phyloP scores from a whole-genome alignment of 2,329 filamentous ascomycete species.

The Alternaria angustiovoidea region DNA sequence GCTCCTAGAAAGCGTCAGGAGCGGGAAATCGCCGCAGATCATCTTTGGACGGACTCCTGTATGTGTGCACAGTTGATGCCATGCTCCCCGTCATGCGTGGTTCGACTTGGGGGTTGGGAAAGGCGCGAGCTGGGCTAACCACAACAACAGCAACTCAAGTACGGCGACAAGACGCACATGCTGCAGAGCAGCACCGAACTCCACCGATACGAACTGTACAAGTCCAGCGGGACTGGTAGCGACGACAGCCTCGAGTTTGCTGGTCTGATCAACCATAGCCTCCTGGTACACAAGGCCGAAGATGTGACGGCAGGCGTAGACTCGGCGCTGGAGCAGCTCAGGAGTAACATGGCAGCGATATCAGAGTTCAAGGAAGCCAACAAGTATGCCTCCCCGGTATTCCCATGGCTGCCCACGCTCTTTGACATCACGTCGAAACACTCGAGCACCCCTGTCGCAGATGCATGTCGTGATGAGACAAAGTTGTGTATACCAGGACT shows the following conservation, averaged over 20 bases:
- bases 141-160: slow-evolving; percentile 60
- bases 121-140: slow-evolving; percentile 41
- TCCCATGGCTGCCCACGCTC: slow-evolving; percentile 30
- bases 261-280: slow-evolving; percentile 65
- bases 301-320: slow-evolving; percentile 65
- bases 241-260: slow-evolving; percentile 59
- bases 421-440: slow-evolving; percentile 27
- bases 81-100: slow-evolving; percentile 12
- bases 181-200: slow-evolving; percentile 63
- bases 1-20: slow-evolving; percentile 49
- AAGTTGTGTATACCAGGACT: slow-evolving; percentile 33
- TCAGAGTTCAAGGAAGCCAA: slow-evolving; percentile 69
- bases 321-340: slow-evolving; percentile 66
- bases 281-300: slow-evolving; percentile 63
- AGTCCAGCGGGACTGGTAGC: slow-evolving; percentile 48
- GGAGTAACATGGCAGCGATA: slow-evolving; percentile 66
- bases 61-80: slow-evolving; percentile 36
- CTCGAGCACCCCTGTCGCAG: slow-evolving; percentile 20
- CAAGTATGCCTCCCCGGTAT: slow-evolving; percentile 54
- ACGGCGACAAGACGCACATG: slow-evolving; percentile 64
- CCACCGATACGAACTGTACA: slow-evolving; percentile 67
- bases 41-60: slow-evolving; percentile 52
- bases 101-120: slow-evolving; percentile 18
- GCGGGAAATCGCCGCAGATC: slow-evolving; percentile 49
- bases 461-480: slow-evolving; percentile 13